phyloP scores from a whole-genome alignment of 768 basidiomycete species.

The Leccinum boreale region DNA sequence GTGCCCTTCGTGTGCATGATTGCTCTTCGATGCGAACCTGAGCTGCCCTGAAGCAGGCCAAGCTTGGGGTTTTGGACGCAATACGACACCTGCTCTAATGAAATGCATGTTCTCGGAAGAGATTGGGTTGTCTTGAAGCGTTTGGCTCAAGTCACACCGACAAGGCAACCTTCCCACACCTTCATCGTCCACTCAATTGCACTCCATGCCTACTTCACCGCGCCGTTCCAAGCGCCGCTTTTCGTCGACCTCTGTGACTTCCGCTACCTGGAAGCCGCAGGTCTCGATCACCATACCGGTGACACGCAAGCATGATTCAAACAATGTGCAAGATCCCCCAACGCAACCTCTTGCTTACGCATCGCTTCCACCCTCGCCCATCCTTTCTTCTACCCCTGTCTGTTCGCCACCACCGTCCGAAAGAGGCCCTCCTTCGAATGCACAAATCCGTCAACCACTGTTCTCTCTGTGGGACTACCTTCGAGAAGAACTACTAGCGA shows the following conservation, averaged over 20 bases:
- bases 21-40: conserved; percentile 42
- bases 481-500: conserved; percentile 81
- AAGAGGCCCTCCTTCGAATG: conserved; percentile 12
- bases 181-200: too few species aligned
- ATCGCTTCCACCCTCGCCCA: conserved; percentile 73
- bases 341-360: conserved; percentile 54
- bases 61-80: conserved; percentile 32
- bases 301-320: conserved; percentile 14
- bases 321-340: conserved; percentile 3
- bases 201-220: conserved; percentile 18
- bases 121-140: not conserved
- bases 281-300: conserved; percentile 7
- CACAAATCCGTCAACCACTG: conserved; percentile 37
- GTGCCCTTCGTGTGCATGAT: conserved; percentile 41
- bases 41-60: conserved; percentile 33
- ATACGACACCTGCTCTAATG: conserved; percentile 36
- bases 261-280: conserved; percentile 22
- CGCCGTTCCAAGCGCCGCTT: conserved; percentile 33
- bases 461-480: conserved; percentile 94
- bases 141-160: not conserved
- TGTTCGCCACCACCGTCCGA: conserved; percentile 23
- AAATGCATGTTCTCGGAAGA: conserved; percentile 25
- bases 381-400: conserved; percentile 44
- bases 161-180: conserved; percentile 17
- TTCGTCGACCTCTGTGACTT: conserved; percentile 26